Base-by-base conservation (phyloP, 805 yeast genomes). In the Starmerella sp. region DNA sequence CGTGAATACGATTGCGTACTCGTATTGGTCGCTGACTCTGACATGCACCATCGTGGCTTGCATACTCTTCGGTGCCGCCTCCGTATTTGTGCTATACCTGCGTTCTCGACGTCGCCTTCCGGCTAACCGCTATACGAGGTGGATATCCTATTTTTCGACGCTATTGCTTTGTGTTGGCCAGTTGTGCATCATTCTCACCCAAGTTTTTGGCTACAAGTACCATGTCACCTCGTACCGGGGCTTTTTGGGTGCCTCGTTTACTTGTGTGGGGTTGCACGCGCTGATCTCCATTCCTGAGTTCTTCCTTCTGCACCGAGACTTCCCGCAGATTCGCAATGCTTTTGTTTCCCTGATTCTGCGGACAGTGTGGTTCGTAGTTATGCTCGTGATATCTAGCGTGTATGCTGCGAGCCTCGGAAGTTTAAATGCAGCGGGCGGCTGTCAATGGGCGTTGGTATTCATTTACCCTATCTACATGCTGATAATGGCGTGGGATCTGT, bases 381-480 rank as follows among this genome's bases (percentile, higher is more conserved):
- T 95, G 1, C 72, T 83, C n/a, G 80, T 73, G 0, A 76, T 86
- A 65, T 95, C 91, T 3, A 68, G 83, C 34, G 75, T 79, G 35
- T 91, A 87, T 60, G 75, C 67, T 3, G 52, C 59, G 10, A 48
- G 56, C 37, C 63, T 68, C 46, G 63, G 66, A 65, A 66, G 67
- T 8, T 73, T 74, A 39, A 71, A 76, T 59, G 77, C 77, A 4
- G 70, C 75, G 42, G 88, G 88, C 0, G 72, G 75, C 17, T 80
- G 84, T 66, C 97, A 91, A 69, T 91, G 97, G 97, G 66, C 81
- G 4, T 68, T 89, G 43, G 82, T 90, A 9, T 90, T 82, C 70
- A 83, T 86, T 81, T 89, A 85, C 67, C 91, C 95, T 5, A 61
- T 82, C 36, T 73, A 85, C 57, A 77, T 83, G 61, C 65, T 83